These are phyloP conservation scores for Metschnikowia picachoensis DNA, from an alignment of 805 yeast species.

Conservation along the genomic window DNA sequence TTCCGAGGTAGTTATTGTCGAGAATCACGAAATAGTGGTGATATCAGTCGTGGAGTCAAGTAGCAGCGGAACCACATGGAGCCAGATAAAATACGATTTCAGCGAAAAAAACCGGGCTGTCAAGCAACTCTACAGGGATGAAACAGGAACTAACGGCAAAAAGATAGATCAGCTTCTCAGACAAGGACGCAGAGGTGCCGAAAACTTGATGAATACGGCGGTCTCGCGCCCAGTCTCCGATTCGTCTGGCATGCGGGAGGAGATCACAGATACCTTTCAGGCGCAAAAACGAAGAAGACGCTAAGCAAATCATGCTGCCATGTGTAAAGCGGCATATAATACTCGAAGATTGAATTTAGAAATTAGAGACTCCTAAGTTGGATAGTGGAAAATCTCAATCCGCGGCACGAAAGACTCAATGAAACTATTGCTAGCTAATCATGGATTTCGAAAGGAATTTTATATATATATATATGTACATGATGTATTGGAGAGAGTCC, in stretches of 20 bases:
- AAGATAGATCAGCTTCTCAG: no score
- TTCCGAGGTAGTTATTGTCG: background rate
- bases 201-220: background rate
- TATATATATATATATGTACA: conserved; percentile 8
- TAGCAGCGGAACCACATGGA: background rate
- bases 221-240: background rate
- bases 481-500: background rate
- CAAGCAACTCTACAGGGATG: no score
- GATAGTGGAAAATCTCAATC: no score
- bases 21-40: background rate
- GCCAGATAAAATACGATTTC: background rate
- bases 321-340: no score
- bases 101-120: no score
- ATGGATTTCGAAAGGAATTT: no score
- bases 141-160: no score
- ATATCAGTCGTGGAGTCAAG: conserved; percentile 9
- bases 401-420: background rate
- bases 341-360: no score
- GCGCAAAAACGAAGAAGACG: conserved; percentile 8
- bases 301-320: no score
- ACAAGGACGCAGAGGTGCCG: no score
- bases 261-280: conserved; percentile 17
- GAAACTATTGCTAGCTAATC: background rate
- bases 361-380: no score
- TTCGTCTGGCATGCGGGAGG: conserved; percentile 2